phyloP scores from a whole-genome alignment of 1,284 basidiomycete species.

The Ceratobasidium papillatum region DNA sequence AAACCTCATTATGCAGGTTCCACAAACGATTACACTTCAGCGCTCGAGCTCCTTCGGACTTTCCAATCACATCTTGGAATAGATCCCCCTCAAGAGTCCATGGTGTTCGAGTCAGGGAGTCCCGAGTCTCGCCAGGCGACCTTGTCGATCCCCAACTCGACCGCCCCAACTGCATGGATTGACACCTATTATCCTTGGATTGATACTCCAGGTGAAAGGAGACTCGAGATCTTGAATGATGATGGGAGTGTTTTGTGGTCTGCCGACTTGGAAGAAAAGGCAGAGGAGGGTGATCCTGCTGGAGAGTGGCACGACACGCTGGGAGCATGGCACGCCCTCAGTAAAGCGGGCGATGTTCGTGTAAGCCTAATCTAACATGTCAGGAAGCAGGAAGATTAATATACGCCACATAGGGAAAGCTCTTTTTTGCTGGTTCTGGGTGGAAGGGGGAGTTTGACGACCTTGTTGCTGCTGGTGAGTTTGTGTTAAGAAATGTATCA shows the following conservation, averaged over 20 bases:
- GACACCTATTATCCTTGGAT: slow-evolving; percentile 84
- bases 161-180: slow-evolving; percentile 69
- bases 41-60: slow-evolving; percentile 58
- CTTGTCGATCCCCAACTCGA: slow-evolving; percentile 57
- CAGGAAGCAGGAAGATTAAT: not conserved
- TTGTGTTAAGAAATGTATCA: not conserved
- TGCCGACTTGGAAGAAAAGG: slow-evolving; percentile 73
- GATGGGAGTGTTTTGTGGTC: slow-evolving; percentile 67
- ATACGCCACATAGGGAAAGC: slow-evolving; percentile 58
- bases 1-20: slow-evolving; percentile 32
- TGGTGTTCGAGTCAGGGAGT: slow-evolving; percentile 72
- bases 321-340: slow-evolving; percentile 76
- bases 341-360: slow-evolving; percentile 67
- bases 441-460: slow-evolving; percentile 78
- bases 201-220: slow-evolving; percentile 74
- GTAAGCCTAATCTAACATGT: slow-evolving; percentile 14
- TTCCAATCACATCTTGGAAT: slow-evolving; percentile 71
- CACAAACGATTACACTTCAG: slow-evolving; percentile 18
- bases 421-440: slow-evolving; percentile 88
- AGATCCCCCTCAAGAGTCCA: slow-evolving; percentile 54
- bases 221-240: slow-evolving; percentile 66
- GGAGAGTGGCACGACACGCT: slow-evolving; percentile 65
- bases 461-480: slow-evolving; percentile 59
- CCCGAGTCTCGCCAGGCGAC: slow-evolving; percentile 70
- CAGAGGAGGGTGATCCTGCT: slow-evolving; percentile 68